phyloP scores from a whole-genome alignment of 495 filamentous ascomycete species.

The Barbatosphaeria neglecta region DNA sequence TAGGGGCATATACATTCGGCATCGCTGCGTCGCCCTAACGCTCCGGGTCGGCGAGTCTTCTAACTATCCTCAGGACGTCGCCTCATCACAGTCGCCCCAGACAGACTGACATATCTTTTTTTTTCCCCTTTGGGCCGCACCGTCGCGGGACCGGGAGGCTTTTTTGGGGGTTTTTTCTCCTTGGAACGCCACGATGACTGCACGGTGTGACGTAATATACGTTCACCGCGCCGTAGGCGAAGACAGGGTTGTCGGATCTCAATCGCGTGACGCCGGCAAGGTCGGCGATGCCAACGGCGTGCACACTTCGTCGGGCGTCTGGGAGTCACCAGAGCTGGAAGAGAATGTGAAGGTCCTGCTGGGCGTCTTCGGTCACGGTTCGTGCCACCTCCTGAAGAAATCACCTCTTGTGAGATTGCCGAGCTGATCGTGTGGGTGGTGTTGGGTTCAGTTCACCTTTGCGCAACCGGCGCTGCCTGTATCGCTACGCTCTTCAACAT shows the following conservation, averaged over 20 bases:
- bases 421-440: constrained; percentile 12
- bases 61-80: neutral
- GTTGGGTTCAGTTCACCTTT: constrained; percentile 52
- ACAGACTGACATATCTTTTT: no score
- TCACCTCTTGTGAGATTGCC: constrained; percentile 1
- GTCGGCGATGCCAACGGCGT: constrained; percentile 1
- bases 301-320: constrained; percentile 1
- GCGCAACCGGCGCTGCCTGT: constrained; percentile 57
- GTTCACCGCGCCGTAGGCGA: constrained; percentile 62
- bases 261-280: constrained; percentile 2
- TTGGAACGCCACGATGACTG: constrained; percentile 49
- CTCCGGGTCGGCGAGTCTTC: neutral
- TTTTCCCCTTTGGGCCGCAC: no score
- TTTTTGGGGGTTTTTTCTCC: no score
- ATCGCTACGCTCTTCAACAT: constrained; percentile 56
- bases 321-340: constrained; percentile 25
- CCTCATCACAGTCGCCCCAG: neutral
- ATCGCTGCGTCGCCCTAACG: neutral
- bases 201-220: constrained; percentile 69
- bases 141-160: constrained; percentile 39
- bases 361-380: constrained; percentile 39
- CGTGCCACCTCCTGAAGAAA: no score
- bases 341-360: constrained; percentile 36
- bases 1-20: no score
- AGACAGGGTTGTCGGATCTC: constrained; percentile 42